Base-by-base conservation (phyloP, 305 asterid species). In the Ajuga reptans region DNA sequence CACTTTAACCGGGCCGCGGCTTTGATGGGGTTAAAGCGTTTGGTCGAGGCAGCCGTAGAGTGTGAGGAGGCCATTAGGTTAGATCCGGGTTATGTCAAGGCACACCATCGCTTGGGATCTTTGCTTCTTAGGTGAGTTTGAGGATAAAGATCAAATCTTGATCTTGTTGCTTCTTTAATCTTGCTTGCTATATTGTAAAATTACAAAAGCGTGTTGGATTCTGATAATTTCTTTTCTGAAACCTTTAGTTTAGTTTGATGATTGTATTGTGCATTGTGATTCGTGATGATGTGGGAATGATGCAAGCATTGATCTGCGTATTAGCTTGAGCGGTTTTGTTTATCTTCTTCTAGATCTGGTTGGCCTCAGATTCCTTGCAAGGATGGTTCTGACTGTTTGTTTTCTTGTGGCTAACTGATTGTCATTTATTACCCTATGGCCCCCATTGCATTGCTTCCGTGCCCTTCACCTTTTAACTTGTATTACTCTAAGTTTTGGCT, bases 31-130 rank as follows among this genome's bases (percentile, higher is more conserved):
- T 39, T 93, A 11, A 73, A 70, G 80, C 79, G 89, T 47, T 58
- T 91, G 50, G 62, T 51, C 1, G 95, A 91, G 63, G 97, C 99
- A 3, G 82, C 83, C 52, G 77, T 71, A 78, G 99, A 90, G 72
- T 93, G 91, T 47, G 96, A 86, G 64, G 96, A 87, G 80, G 96
- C 99, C 10, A 82, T 93, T 75, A 78, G 83, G 80, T 80, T 91
- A 90, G 96, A 93, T 86, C 97, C 95, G 7, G 80, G 84, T 15
- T 93, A 93, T 57, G 87, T 78, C 29, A 80, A 87, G 75, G 99
- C 97, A 4, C 96, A 91, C 79, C 95, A 84, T 58, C 96, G 99
- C 2, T 82, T 93, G 70, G 99, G 96, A 74, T 84, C 90, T 73
- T 75, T 93, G 77, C 78, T 86, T 73, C 81, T 89, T 69, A 86